These are phyloP conservation scores for Triangularia verruculosa DNA, from an alignment of 2,329 filamentous ascomycete species.

Conservation along the genomic window DNA sequence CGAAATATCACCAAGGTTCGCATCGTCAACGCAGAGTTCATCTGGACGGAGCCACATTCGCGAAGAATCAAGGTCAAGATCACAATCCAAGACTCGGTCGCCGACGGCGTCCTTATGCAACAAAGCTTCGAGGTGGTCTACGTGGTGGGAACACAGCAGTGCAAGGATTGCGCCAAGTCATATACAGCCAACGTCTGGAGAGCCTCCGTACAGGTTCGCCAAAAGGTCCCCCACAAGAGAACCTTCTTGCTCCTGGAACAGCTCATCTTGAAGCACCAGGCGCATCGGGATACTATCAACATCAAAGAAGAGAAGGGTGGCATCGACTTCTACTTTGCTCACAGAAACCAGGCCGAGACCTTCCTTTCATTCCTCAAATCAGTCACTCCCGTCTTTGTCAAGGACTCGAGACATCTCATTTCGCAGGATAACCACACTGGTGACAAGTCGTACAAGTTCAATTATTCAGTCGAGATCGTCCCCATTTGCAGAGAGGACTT, in stretches of 20 bases:
- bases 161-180: slow-evolving; percentile 90
- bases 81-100: slow-evolving; percentile 74
- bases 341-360: slow-evolving; percentile 82
- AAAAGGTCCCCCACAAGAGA: slow-evolving; percentile 95
- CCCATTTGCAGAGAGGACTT: slow-evolving; percentile 97
- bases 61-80: slow-evolving; percentile 90
- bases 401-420: slow-evolving; percentile 65
- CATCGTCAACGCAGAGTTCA: slow-evolving; percentile 92
- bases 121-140: slow-evolving; percentile 96
- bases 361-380: slow-evolving; percentile 76
- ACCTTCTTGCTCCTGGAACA: slow-evolving; percentile 74
- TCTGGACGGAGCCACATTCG: slow-evolving; percentile 98
- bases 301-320: slow-evolving; percentile 97
- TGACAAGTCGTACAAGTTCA: slow-evolving; percentile 91
- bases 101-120: slow-evolving; percentile 69
- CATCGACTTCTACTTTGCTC: slow-evolving; percentile 91
- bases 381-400: slow-evolving; percentile 62
- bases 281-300: slow-evolving; percentile 91
- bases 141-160: slow-evolving; percentile 87
- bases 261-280: slow-evolving; percentile 89
- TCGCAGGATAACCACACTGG: slow-evolving; percentile 90
- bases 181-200: slow-evolving; percentile 97
- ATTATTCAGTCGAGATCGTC: slow-evolving; percentile 82
- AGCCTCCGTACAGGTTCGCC: slow-evolving; percentile 88
- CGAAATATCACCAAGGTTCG: slow-evolving; percentile 83